Evolutionary conservation across 177 flowering plant genomes (phyloP).

Genomic region (Vitis hybrid): DNA sequence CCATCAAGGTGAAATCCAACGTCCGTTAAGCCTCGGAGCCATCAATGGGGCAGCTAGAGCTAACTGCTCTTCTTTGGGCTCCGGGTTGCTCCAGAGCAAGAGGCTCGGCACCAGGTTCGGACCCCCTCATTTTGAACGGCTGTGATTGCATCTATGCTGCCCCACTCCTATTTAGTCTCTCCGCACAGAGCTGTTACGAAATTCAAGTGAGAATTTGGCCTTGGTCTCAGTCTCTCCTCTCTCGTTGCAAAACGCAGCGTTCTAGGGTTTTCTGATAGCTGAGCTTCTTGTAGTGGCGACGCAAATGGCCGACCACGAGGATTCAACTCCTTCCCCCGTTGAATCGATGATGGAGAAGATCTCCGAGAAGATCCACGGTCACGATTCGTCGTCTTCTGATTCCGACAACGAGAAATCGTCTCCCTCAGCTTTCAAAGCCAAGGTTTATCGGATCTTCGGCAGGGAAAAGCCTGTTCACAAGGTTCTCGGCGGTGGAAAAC

Average conservation of each 20-base stretch:
- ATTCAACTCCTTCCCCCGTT: constrained; percentile 13
- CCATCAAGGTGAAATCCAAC: background rate
- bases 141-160: constrained; percentile 11
- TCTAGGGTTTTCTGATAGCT: too few species aligned
- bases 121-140: constrained; percentile 14
- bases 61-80: constrained; percentile 14
- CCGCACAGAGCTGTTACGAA: background rate
- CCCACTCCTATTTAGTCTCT: background rate
- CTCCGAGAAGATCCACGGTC: constrained; percentile 58
- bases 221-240: background rate
- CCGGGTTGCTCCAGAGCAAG: constrained; percentile 15
- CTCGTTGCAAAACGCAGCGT: too few species aligned
- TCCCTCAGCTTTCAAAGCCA: constrained; percentile 33
- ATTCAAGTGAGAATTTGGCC: background rate
- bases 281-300: too few species aligned
- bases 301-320: constrained; percentile 8
- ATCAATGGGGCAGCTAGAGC: constrained; percentile 6
- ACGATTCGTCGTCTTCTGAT: constrained; percentile 64
- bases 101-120: constrained; percentile 16
- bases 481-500: constrained; percentile 72
- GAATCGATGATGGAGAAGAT: constrained; percentile 69
- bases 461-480: constrained; percentile 65
- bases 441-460: constrained; percentile 50
- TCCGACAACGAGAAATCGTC: constrained; percentile 56
- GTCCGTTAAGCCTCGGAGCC: constrained; percentile 1